A percentile compares a stretch with the other conserved stretches of the same genome.
Evolutionary conservation across 2,329 filamentous ascomycete species (phyloP).

Genomic region (Neodidymelliopsis sp.): DNA sequence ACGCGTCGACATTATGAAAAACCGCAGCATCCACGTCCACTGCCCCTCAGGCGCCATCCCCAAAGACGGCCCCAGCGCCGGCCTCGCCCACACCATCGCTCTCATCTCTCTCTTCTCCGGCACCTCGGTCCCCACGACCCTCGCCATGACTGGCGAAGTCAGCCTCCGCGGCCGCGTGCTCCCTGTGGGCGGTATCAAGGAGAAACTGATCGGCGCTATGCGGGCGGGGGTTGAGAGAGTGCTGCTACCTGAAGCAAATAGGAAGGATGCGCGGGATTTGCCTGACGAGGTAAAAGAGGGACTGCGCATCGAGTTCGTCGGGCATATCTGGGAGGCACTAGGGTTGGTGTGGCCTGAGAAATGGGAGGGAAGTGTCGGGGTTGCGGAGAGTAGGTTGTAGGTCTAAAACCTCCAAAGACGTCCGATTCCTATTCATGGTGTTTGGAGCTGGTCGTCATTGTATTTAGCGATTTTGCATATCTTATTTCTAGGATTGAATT

Average conservation of each 20-base stretch:
- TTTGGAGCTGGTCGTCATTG: too few species aligned
- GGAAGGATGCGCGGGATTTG: slow-evolving; percentile 90
- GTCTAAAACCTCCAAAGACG: too few species aligned
- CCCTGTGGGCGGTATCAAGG: slow-evolving; percentile 96
- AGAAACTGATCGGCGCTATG: slow-evolving; percentile 95
- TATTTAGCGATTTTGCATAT: too few species aligned
- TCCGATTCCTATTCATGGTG: too few species aligned
- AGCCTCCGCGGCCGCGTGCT: slow-evolving; percentile 88
- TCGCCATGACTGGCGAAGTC: slow-evolving; percentile 90
- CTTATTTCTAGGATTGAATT: too few species aligned
- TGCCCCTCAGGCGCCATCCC: slow-evolving; percentile 94
- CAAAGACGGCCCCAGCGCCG: slow-evolving; percentile 85
- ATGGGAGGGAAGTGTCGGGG: slow-evolving; percentile 71
- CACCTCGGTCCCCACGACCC: slow-evolving; percentile 84
- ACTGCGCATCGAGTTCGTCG: slow-evolving; percentile 88
- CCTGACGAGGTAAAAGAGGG: slow-evolving; percentile 88
- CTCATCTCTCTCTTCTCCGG: slow-evolving; percentile 89
- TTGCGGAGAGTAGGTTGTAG: slow-evolving; percentile 79
- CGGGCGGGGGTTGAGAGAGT: slow-evolving; percentile 95
- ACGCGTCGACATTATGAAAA: slow-evolving; percentile 93
- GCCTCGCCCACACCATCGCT: slow-evolving; percentile 91
- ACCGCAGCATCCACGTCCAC: slow-evolving; percentile 92
- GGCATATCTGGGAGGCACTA: slow-evolving; percentile 94
- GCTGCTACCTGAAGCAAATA: slow-evolving; percentile 83
- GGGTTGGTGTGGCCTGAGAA: slow-evolving; percentile 91